phyloP scores from a whole-genome alignment of 306 rosid genomes.

The Vicia faba region DNA sequence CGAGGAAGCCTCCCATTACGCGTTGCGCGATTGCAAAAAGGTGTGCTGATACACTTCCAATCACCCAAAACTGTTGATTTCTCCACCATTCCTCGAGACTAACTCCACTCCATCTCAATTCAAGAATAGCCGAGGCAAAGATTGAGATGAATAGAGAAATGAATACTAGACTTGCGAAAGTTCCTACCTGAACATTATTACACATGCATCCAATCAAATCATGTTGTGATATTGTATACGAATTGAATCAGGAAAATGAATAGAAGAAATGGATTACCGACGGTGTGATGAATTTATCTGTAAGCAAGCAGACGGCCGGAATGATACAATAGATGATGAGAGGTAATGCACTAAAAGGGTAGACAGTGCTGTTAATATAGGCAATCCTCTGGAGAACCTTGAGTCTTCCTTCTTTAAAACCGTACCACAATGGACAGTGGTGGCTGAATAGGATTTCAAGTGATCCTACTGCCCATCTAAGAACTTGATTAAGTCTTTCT shows the following conservation, averaged over 20 bases:
- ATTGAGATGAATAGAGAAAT: conserved; percentile 75
- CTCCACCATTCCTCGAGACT: conserved; percentile 99
- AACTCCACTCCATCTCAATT: conserved; percentile 96
- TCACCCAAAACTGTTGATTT: conserved; percentile 98
- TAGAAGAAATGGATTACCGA: conserved; percentile 55
- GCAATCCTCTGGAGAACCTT: conserved; percentile 88
- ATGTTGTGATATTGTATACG: not conserved
- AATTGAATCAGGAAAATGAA: not conserved
- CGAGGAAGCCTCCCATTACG: conserved; percentile 65
- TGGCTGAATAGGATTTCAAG: conserved; percentile 92
- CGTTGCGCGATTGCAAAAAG: conserved; percentile 76
- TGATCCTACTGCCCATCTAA: conserved; percentile 94
- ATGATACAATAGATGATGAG: conserved; percentile 76
- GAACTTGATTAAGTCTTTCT: conserved; percentile 90
- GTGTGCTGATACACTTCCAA: conserved; percentile 87
- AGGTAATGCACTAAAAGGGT: conserved; percentile 92
- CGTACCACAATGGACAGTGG: conserved; percentile 82
- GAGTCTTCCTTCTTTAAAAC: conserved; percentile 75
- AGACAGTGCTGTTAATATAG: conserved; percentile 83
- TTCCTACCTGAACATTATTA: conserved; percentile 65
- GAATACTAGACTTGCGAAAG: conserved; percentile 77
- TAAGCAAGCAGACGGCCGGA: conserved; percentile 96
- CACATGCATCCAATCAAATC: too few relatives aligned
- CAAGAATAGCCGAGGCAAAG: conserved; percentile 78
- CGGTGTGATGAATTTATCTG: conserved; percentile 93